Base-by-base conservation (phyloP, 352 stramenopile genomes). In the Globisporangium takayamanum region DNA sequence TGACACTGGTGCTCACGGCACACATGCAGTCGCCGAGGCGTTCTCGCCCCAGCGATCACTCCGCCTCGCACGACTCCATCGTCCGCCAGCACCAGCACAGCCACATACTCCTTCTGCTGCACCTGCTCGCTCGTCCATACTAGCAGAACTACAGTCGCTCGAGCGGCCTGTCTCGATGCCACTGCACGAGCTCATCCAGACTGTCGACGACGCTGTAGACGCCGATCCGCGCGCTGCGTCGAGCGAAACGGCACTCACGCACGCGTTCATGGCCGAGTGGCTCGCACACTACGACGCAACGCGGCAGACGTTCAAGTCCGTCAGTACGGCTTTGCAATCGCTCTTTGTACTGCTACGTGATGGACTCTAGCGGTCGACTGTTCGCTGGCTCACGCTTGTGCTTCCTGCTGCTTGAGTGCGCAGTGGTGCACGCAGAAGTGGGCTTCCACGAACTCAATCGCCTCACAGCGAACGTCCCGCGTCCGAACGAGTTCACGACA, bases 261-360 rank as follows among this genome's bases (percentile, higher is more conserved):
- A 73, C 10, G 65, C 88, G 42, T 88, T 91, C 62, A 72, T 88
- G 59, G 66, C 74, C 16, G 63, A 79, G 10, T 91, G 80, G 80
- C 67, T 88, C 52, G 66, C 68, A 12, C 71, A 74, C 2, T 88
- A 87, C 53, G 71, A 88, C 45, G 57, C 69, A 3, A 74, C 78
- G 57, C 73, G 74, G 18, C 47, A 57, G 10, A 73, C 63, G 26
- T 91, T 79, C 65, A 86, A 88, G 60, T 91, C 80, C 14, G 71
- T 88, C 55, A 73, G 80, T 90, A 54, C 39, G 55, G 6, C 1
- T 6, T 8, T 14, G n/a, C 18, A n/a, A 42, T 55, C 30, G 41
- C 37, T 46, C 39, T 0, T n/a, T 39, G 33, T 12, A 12, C 33
- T 39, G 33, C 7, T 14, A 14, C 33, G 5, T 39, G 14, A 1